Evolutionary conservation across 177 flowering plant species (phyloP), one percentile per base, ranked within the genome.

Genomic region (Telopea speciosissima): DNA sequence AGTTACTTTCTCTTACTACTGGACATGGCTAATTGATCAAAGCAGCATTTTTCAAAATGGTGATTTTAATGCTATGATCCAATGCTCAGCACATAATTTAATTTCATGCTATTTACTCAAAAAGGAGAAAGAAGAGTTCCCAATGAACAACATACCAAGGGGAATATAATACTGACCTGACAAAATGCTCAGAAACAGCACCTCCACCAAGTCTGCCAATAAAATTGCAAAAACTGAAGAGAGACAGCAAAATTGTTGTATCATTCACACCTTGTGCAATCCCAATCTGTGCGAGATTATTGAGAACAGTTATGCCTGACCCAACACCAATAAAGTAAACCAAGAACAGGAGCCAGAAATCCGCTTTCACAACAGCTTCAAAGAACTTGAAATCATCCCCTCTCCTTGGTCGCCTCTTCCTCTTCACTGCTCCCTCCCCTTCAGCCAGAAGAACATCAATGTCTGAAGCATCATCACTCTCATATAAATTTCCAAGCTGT

Each of bases 311-410:
- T 3, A 94, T 88, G 24, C 97, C 97, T 52, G 98, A 80, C 42
- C 95, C 98, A 70, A 88, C 93, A 8, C 97, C 97, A 45, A 85
- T 67, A 76, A 92, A 90, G 84, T 86, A 90, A 5, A 86, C 93
- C 63, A 87, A 33, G 86, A 89, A 92, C 17, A 94, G 79, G 77
- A 92, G 95, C 98, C 98, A 94, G 84, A 92, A 94, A 79, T 94
- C 98, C 66, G 96, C 96, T 77, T 92, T 92, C 40, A 87, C 63
- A 22, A 85, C 40, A 67, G 94, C 97, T 80, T 92, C 88, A 44
- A 70, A 76, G 56, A 92, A 88, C 24, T 62, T 83, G 70, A 92
- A 92, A 76, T 94, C 95, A 69, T 94, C 97, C 61, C 98, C 98
- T 71, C 97, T 82, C 73, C 77, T 85, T 8, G 98, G 98, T 71